phyloP scores from a whole-genome alignment of 2,329 filamentous ascomycete genomes.

The Biscogniauxia marginata region DNA sequence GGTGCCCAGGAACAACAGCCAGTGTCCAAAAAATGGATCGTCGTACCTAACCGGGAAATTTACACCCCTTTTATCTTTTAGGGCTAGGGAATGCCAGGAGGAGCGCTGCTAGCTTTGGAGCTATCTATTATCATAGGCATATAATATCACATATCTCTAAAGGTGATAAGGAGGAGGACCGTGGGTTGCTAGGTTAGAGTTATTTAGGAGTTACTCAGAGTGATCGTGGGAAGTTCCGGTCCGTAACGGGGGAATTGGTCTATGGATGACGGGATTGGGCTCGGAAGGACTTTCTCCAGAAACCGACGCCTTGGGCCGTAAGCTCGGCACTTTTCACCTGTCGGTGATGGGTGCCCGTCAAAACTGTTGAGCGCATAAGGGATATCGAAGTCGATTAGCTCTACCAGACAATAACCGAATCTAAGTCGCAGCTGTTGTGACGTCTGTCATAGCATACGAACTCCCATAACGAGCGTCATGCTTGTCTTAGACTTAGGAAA shows the following conservation, averaged over 20 bases:
- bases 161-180: background rate
- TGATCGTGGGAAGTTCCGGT: background rate
- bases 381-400: background rate
- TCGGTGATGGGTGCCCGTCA: background rate
- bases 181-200: background rate
- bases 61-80: background rate
- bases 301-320: slow-evolving; percentile 21
- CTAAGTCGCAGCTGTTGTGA: background rate
- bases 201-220: background rate
- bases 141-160: background rate
- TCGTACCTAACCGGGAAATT: background rate
- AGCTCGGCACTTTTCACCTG: slow-evolving; percentile 21
- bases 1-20: background rate
- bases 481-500: background rate
- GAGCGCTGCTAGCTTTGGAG: background rate
- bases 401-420: background rate
- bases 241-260: background rate
- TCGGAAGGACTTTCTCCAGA: slow-evolving; percentile 25
- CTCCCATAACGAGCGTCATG: background rate
- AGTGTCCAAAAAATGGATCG: background rate
- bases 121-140: background rate
- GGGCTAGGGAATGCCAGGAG: background rate
- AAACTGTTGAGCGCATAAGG: background rate
- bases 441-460: background rate
- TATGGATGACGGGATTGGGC: slow-evolving; percentile 14